Percentiles rank a stretch among this genome's conserved stretches.
phyloP scores from a whole-genome alignment of 768 basidiomycete species.

The Termitomyces heimii region DNA sequence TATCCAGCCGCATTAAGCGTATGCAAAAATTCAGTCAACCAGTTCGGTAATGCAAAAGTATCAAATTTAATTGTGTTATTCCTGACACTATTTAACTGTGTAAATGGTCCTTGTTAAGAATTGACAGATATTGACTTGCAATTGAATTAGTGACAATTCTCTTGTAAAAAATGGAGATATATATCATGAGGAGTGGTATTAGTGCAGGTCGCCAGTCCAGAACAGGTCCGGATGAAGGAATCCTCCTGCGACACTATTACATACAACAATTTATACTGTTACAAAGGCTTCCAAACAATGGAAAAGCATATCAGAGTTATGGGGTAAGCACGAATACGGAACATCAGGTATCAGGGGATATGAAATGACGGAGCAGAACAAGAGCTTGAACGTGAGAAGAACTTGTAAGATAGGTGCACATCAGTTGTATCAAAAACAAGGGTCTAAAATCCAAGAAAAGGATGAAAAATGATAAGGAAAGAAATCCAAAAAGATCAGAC shows the following conservation, averaged over 20 bases:
- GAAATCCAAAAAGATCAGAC: not conserved
- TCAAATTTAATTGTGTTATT: not conserved
- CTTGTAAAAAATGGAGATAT: not conserved
- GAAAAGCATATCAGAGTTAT: constrained; percentile 2
- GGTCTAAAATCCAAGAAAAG: constrained; percentile 16
- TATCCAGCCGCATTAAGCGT: constrained; percentile 59
- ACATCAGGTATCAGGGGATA: constrained; percentile 9
- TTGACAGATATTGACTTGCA: not conserved
- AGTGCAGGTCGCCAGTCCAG: not conserved
- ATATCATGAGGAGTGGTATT: not conserved
- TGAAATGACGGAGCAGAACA: constrained; percentile 7
- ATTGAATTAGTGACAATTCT: not conserved
- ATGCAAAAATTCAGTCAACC: constrained; percentile 53
- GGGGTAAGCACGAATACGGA: constrained; percentile 7
- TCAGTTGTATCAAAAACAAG: constrained; percentile 16
- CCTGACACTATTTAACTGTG: not conserved
- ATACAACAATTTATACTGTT: constrained; percentile 28
- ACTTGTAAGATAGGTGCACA: constrained; percentile 7
- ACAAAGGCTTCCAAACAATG: constrained; percentile 19
- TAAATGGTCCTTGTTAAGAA: not conserved
- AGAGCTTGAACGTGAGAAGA: constrained; percentile 6
- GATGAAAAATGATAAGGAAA: not conserved
- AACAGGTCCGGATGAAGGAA: constrained; percentile 4
- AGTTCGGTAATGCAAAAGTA: constrained; percentile 13
- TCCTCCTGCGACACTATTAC: constrained; percentile 28